Percentiles rank a stretch among this genome's conserved stretches.
phyloP scores from a whole-genome alignment of 208 protist species.

The Trypanosoma rangeli region DNA sequence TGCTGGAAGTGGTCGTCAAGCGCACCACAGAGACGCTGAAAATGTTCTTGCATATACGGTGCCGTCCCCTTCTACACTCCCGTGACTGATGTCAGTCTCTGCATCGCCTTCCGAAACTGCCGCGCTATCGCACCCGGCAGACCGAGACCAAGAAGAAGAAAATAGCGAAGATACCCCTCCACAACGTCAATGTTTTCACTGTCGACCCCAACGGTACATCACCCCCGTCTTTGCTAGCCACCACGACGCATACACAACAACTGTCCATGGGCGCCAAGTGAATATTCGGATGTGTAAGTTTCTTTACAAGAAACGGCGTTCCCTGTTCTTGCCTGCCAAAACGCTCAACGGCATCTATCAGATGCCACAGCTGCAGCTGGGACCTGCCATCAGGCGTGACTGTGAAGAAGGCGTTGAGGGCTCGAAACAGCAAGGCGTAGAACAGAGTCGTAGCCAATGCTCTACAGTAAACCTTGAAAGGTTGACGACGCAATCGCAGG shows the following conservation, averaged over 20 bases:
- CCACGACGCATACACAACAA: slow-evolving; percentile 80
- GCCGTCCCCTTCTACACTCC: slow-evolving; percentile 66
- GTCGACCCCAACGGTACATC: slow-evolving; percentile 75
- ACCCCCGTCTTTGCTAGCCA: slow-evolving; percentile 74
- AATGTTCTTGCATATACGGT: slow-evolving; percentile 83
- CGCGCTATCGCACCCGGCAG: slow-evolving; percentile 44
- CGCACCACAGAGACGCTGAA: slow-evolving; percentile 62
- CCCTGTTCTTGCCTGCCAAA: slow-evolving; percentile 17
- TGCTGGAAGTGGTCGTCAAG: slow-evolving; percentile 72
- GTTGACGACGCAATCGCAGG: slow-evolving; percentile 76
- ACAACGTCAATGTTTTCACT: slow-evolving; percentile 59
- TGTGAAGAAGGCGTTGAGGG: slow-evolving; percentile 61
- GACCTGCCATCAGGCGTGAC: slow-evolving; percentile 52
- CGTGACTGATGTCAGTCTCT: slow-evolving; percentile 41
- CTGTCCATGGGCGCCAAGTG: slow-evolving; percentile 67
- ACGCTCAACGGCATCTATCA: slow-evolving; percentile 59
- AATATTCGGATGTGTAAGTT: slow-evolving; percentile 67
- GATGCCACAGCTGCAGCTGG: slow-evolving; percentile 72
- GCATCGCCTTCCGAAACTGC: slow-evolving; percentile 56
- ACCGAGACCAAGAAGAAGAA: slow-evolving; percentile 48
- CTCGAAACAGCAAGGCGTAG: slow-evolving; percentile 64
- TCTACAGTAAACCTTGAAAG: slow-evolving; percentile 84
- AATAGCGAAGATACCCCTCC: slow-evolving; percentile 76
- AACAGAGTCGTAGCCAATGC: slow-evolving; percentile 72
- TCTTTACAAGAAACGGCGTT: slow-evolving; percentile 42